Conservation (phyloP, 2,329 filamentous ascomycete species). For the Pseudogymnoascus destructans region DNA sequence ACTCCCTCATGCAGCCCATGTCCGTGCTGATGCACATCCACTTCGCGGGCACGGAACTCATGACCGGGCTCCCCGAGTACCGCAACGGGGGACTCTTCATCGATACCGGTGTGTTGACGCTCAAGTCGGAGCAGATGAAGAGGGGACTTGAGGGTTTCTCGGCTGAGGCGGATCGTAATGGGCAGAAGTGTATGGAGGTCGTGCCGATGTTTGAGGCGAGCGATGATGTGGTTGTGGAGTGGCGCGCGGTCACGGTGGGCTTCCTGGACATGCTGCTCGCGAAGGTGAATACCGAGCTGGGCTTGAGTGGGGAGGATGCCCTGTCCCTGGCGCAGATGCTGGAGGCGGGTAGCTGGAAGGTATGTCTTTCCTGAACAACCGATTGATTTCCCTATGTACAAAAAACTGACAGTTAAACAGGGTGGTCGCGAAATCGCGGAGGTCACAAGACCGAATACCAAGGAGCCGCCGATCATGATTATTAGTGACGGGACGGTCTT, state of each 20-base stretch:
- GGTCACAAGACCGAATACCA: conserved; percentile 88
- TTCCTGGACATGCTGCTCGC: conserved; percentile 58
- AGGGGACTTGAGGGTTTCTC: conserved; percentile 58
- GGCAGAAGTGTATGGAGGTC: conserved; percentile 58
- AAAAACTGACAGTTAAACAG: conserved; percentile 29
- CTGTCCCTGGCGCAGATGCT: conserved; percentile 77
- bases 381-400: conserved; percentile 9
- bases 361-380: conserved; percentile 30
- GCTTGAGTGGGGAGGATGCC: conserved; percentile 53
- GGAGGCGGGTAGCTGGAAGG: conserved; percentile 97
- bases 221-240: conserved; percentile 70
- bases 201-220: conserved; percentile 60
- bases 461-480: conserved; percentile 91
- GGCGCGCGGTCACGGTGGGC: conserved; percentile 62
- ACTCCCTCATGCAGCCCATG: conserved; percentile 89
- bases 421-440: conserved; percentile 92
- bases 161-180: conserved; percentile 58
- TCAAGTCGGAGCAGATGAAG: conserved; percentile 57
- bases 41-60: conserved; percentile 66
- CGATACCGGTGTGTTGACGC: conserved; percentile 64
- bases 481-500: conserved; percentile 95
- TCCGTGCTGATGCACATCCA: conserved; percentile 65
- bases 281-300: conserved; percentile 56
- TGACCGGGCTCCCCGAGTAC: conserved; percentile 85
- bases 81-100: conserved; percentile 83